phyloP scores from a whole-genome alignment of 805 yeast species.

The Myxozyma sirexii region DNA sequence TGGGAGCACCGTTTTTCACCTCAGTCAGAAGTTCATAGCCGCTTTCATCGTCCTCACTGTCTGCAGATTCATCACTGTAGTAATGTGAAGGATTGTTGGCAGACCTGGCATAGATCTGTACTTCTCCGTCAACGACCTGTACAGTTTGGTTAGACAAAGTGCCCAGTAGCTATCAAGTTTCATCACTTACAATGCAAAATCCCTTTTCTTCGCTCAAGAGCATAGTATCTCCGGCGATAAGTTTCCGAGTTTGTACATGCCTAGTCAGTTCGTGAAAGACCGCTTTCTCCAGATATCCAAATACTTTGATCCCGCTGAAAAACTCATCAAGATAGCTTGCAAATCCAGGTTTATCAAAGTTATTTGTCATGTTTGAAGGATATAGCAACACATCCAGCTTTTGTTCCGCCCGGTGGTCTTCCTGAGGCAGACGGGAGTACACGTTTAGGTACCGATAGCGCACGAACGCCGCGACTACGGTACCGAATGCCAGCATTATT shows the following conservation, averaged over 20 bases:
- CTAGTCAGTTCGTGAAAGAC: conserved; percentile 92
- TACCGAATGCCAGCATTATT: conserved; percentile 39
- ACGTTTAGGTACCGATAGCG: conserved; percentile 65
- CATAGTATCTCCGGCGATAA: conserved; percentile 75
- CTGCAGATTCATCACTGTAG: conserved; percentile 1
- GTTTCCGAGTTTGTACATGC: conserved; percentile 84
- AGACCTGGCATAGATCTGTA: conserved; percentile 72
- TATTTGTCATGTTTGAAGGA: conserved; percentile 28
- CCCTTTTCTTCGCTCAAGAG: conserved; percentile 76
- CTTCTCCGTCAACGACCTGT: conserved; percentile 76
- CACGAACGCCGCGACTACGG: conserved; percentile 51
- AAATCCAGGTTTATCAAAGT: conserved; percentile 49
- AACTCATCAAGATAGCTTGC: conserved; percentile 85
- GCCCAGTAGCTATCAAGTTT: not conserved
- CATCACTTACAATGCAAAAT: conserved; percentile 64
- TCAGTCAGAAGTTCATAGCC: conserved; percentile 36
- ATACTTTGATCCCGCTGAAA: conserved; percentile 84
- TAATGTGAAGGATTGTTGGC: conserved; percentile 23
- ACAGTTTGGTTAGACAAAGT: not conserved
- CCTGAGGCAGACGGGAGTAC: conserved; percentile 60
- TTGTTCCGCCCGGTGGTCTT: conserved; percentile 50
- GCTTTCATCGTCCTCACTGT: conserved; percentile 3
- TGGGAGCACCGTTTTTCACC: conserved; percentile 53
- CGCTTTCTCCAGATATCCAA: conserved; percentile 87
- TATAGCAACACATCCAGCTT: conserved; percentile 53